Evolutionary conservation across 345 rosid species (phyloP).

Genomic region (Rhizophora mangle): DNA sequence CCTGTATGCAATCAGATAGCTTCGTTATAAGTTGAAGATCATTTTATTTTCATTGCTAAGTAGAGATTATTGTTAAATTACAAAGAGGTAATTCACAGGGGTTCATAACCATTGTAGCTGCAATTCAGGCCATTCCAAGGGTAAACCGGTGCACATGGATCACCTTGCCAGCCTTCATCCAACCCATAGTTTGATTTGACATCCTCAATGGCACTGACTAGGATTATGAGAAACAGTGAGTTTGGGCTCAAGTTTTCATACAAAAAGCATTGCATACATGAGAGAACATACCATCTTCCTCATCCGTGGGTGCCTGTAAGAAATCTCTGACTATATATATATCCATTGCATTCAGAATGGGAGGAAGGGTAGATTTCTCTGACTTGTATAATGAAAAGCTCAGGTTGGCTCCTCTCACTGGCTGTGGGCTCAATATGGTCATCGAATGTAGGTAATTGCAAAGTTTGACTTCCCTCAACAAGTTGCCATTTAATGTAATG

Average conservation of each 20-base stretch:
- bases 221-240: neutral
- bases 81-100: conserved; percentile 28
- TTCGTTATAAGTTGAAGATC: conserved; percentile 8
- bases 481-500: conserved; percentile 20
- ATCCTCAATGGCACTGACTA: conserved; percentile 27
- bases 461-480: conserved; percentile 4
- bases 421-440: conserved; percentile 2
- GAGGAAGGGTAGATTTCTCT: conserved; percentile 28
- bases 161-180: conserved; percentile 31
- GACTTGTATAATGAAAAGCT: conserved; percentile 15
- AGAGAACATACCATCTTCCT: conserved; percentile 27
- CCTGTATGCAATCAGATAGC: conserved; percentile 18
- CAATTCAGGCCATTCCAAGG: conserved; percentile 34
- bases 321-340: conserved; percentile 17
- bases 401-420: conserved; percentile 29
- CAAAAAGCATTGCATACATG: neutral
- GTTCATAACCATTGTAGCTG: conserved; percentile 24
- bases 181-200: conserved; percentile 20
- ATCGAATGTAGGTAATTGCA: conserved; percentile 14
- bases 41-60: neutral
- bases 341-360: conserved; percentile 34
- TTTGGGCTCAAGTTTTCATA: neutral
- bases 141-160: conserved; percentile 21
- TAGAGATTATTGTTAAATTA: conserved; percentile 5
- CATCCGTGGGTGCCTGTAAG: conserved; percentile 15